Base-by-base conservation (phyloP, 2,329 filamentous ascomycete species). In the Pestalotiopsis sp. region DNA sequence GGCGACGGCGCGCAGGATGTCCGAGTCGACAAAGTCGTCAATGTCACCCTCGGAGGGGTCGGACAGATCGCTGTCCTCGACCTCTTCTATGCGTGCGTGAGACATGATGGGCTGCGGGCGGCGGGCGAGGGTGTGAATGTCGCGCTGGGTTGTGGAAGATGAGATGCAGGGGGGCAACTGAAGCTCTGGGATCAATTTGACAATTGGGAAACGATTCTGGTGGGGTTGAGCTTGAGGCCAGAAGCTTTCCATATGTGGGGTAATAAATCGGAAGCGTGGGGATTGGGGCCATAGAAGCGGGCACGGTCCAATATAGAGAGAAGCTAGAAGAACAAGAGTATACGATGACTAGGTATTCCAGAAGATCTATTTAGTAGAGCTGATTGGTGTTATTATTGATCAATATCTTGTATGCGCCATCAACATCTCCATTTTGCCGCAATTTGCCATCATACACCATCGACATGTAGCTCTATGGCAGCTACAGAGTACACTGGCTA, bases 1-100 rank as follows among this genome's bases (percentile, higher is more conserved):
- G 52, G 79, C 75, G 20, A 77, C 74, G 68, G 82, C 76, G 70
- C 85, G 85, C 70, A 90, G 78, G 76, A 89, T 90, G 79, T 90
- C 87, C 60, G 81, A 76, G 69, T 89, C 87, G 78, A 79, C 79
- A 73, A 90, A 89, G 80, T 90, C 88, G 77, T 89, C 87, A 76
- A 95, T 92, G 82, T 96, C 92, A 80, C 91, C 92, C 82, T 97
- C 94, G 72, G 94, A 93, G 66, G 95, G 94, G 83, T 98, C 95
- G 14, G 92, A 93, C 73, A 86, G 83, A 69, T 89, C 90, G 73
- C 86, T 86, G 81, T 93, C 92, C 70, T 91, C 93, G 71, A 98
- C 91, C 82, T 98, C 96, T 87, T 99, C 96, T 80, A 98, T 91
- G 70, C 92, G 91, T 70, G 95, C 90, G 84, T 96, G 91, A 59